These are phyloP conservation scores for Trichocladium antarcticum DNA, from an alignment of 495 filamentous ascomycete species.

Conservation along the genomic window DNA sequence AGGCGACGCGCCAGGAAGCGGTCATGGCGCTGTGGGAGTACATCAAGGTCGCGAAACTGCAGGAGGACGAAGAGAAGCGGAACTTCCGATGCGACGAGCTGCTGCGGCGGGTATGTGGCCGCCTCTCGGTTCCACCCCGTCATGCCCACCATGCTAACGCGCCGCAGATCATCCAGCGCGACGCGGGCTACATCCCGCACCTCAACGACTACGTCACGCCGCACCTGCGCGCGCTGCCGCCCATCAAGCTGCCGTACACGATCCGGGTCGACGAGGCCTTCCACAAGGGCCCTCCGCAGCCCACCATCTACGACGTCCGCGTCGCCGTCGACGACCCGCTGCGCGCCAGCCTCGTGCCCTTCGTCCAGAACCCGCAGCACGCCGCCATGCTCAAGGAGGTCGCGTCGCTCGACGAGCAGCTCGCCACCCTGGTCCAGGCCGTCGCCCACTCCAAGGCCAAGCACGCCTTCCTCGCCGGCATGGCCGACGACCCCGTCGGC, in stretches of 20 bases:
- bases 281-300: slow-evolving; percentile 49
- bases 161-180: slow-evolving; percentile 60
- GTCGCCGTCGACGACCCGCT: slow-evolving; percentile 79
- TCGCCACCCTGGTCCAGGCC: slow-evolving; percentile 67
- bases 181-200: slow-evolving; percentile 78
- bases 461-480: slow-evolving; percentile 65
- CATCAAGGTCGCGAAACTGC: slow-evolving; percentile 69
- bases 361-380: slow-evolving; percentile 48
- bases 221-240: slow-evolving; percentile 69
- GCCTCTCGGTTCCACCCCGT: neutral
- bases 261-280: slow-evolving; percentile 87
- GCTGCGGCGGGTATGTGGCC: slow-evolving; percentile 54
- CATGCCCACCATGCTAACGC: slow-evolving; percentile 7
- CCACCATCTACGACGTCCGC: slow-evolving; percentile 80
- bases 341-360: slow-evolving; percentile 50
- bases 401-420: slow-evolving; percentile 63
- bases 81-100: slow-evolving; percentile 80
- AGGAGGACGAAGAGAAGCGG: slow-evolving; percentile 89
- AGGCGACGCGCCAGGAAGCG: slow-evolving; percentile 75
- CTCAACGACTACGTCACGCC: slow-evolving; percentile 63
- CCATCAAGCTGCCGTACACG: slow-evolving; percentile 78
- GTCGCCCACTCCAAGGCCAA: slow-evolving; percentile 71
- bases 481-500: slow-evolving; percentile 67
- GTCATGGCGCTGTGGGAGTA: slow-evolving; percentile 94
- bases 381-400: slow-evolving; percentile 58